phyloP scores from a whole-genome alignment of 305 asterid species.

The Fraxinus paxiana region DNA sequence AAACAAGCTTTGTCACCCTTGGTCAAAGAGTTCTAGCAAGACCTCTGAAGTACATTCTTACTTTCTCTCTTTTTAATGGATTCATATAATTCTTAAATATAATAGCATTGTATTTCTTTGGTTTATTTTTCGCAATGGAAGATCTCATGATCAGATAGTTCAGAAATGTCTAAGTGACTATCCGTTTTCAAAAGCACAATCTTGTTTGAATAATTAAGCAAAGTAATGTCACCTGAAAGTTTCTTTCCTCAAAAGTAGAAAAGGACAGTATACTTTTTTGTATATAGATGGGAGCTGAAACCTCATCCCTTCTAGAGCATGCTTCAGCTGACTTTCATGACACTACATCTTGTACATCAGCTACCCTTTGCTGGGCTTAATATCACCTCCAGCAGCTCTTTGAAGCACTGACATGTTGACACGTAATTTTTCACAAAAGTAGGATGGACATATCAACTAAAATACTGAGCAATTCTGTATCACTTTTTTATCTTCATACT shows the following conservation, averaged over 20 bases:
- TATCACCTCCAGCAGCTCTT: neutral
- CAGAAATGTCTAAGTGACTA: neutral
- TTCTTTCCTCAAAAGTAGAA: neutral
- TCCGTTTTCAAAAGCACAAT: neutral
- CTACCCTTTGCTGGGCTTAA: neutral
- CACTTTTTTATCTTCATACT: neutral
- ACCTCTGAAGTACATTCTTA: conserved; percentile 73
- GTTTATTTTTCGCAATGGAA: conserved; percentile 6
- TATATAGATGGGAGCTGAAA: neutral
- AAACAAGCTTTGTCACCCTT: conserved; percentile 96
- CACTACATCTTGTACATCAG: neutral
- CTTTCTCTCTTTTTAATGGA: conserved; percentile 15
- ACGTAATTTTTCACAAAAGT: neutral
- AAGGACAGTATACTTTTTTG: neutral
- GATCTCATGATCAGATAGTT: neutral
- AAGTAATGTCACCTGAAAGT: conserved; percentile 1
- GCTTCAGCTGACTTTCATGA: neutral
- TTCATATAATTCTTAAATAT: neutral
- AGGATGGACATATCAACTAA: neutral
- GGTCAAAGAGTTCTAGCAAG: conserved; percentile 99
- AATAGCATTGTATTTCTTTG: neutral
- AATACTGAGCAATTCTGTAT: neutral
- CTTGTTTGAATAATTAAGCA: neutral
- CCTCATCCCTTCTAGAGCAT: neutral
- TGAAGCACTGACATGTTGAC: neutral